phyloP scores from a whole-genome alignment of 805 yeast genomes.

The Candida ortonii region DNA sequence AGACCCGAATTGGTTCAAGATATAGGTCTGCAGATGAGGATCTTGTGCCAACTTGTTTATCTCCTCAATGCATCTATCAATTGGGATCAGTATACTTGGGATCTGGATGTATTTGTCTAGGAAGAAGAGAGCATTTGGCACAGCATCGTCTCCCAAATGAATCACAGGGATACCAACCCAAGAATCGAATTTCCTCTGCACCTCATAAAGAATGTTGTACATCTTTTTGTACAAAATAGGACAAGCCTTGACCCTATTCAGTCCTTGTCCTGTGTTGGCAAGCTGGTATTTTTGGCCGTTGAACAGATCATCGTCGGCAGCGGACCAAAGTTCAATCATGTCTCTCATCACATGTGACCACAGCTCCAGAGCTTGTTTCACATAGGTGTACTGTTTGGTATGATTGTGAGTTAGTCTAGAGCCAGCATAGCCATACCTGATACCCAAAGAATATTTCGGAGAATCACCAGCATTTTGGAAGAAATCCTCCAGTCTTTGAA shows the following conservation, averaged over 20 bases:
- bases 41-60: conserved; percentile 53
- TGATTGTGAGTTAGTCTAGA: conserved; percentile 74
- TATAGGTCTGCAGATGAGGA: conserved; percentile 46
- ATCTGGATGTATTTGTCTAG: conserved; percentile 78
- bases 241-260: conserved; percentile 72
- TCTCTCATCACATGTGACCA: conserved; percentile 80
- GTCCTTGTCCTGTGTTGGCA: conserved; percentile 76
- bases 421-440: conserved; percentile 63
- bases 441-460: conserved; percentile 49
- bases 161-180: conserved; percentile 84
- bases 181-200: conserved; percentile 55
- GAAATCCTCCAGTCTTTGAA: conserved; percentile 49
- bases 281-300: conserved; percentile 54
- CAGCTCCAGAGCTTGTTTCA: conserved; percentile 65
- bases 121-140: conserved; percentile 78
- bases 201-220: conserved; percentile 65
- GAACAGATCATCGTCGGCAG: conserved; percentile 71
- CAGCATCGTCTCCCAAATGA: conserved; percentile 80
- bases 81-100: conserved; percentile 72
- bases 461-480: conserved; percentile 33
- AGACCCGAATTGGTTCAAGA: conserved; percentile 56
- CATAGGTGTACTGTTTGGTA: conserved; percentile 69
- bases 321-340: conserved; percentile 72
- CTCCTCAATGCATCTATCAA: conserved; percentile 54
- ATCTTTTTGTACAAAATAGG: conserved; percentile 67